A percentile compares a stretch with the other conserved stretches of the same genome.
phyloP scores from a whole-genome alignment of 768 basidiomycete species.

The Nidula microcarpa region DNA sequence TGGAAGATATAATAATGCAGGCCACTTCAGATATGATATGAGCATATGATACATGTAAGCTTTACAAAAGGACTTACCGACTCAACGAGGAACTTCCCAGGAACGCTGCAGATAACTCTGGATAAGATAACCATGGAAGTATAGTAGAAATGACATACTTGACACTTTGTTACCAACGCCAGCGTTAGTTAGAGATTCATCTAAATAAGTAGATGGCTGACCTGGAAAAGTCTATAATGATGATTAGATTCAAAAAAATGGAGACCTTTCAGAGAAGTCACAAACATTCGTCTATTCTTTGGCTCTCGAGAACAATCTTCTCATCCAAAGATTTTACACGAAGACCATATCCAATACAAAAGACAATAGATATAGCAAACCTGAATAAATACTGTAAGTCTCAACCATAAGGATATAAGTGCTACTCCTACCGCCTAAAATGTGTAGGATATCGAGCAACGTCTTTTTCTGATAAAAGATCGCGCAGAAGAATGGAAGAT shows the following conservation, averaged over 20 bases:
- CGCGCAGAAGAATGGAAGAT: conserved; percentile 14
- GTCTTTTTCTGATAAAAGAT: conserved; percentile 12
- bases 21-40: conserved; percentile 3
- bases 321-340: conserved; percentile 17
- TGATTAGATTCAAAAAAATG: neutral
- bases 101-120: conserved; percentile 4
- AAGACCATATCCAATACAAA: conserved; percentile 18
- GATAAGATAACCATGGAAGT: neutral
- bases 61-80: neutral
- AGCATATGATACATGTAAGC: too few species aligned
- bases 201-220: too few species aligned
- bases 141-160: neutral
- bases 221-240: neutral
- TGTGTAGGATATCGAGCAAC: conserved; percentile 8
- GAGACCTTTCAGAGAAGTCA: conserved; percentile 1
- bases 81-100: conserved; percentile 15
- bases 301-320: conserved; percentile 14
- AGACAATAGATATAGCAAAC: conserved; percentile 17
- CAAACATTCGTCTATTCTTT: conserved; percentile 17
- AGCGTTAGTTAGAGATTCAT: too few species aligned
- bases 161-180: neutral
- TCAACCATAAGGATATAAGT: neutral
- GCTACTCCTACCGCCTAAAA: conserved; percentile 12
- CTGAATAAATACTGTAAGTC: conserved; percentile 2
- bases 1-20: conserved; percentile 11